Evolutionary conservation across 257 asterid species (phyloP), one percentile per base, ranked within the genome.

Genomic region (Penstemon newberryi): DNA sequence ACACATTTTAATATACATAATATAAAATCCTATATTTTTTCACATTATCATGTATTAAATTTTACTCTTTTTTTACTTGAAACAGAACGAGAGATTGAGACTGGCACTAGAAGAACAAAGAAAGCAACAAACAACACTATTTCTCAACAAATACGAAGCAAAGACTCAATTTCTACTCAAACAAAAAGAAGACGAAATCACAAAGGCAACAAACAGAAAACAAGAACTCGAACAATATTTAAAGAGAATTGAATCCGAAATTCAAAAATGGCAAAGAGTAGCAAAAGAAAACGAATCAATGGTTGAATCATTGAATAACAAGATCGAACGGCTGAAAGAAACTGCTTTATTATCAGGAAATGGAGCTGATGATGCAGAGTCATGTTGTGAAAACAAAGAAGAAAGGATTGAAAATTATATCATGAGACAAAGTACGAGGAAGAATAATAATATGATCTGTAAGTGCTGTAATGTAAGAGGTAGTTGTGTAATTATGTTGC

Each of bases 51-150:
- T 25, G 33, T 8, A 37, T 6, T 37, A 4, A 54, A 44, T 65
- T 15, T 64, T 3, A 12, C 63, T 5, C 13, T 5, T 8, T 39
- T 18, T 19, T 36, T 1, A 25, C 5, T 0, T 43, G 65, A 39
- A 70, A 70, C 90, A 92, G 98, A 87, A 70, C 19, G 97, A 92
- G 69, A 74, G 83, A 55, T 62, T 87, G 78, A 82, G 91, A 65
- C 56, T 70, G 78, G 75, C 77, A 0, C 19, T 92, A 11, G 86
- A 81, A 50, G 96, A 83, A 46, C 87, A 92, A 38, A 67, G 84
- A 8, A 85, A 60, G 56, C 88, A 75, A 12, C 87, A 85, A 43
- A 9, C 63, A 1, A 42, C 75, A 0, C 6, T 72, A 4, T 12
- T 89, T 3, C 6, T 85, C 54, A 87, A 73, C 63, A 79, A 66